phyloP scores from a whole-genome alignment of 176 grass and related monocot genomes.

The Juncus inflexus region DNA sequence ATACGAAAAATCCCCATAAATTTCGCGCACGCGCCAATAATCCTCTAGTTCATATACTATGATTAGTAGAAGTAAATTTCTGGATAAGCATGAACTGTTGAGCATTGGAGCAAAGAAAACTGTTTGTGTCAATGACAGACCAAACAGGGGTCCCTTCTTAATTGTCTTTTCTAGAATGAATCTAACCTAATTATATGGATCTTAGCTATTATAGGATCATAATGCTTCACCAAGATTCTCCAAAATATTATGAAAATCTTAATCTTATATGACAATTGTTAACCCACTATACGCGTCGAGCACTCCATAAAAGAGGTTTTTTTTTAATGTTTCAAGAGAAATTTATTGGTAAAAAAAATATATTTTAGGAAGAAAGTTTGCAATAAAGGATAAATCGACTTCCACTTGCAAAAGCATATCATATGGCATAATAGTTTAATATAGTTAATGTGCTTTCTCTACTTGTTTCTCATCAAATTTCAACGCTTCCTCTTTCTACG shows the following conservation, averaged over 20 bases:
- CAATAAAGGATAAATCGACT: slow-evolving; percentile 13
- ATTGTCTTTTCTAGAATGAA: too few species aligned
- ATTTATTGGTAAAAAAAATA: too few species aligned
- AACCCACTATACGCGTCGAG: too few species aligned
- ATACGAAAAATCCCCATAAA: too few species aligned
- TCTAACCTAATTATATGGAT: too few species aligned
- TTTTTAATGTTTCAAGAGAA: too few species aligned
- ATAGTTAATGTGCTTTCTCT: not conserved
- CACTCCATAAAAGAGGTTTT: too few species aligned
- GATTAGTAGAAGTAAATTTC: slow-evolving; percentile 25
- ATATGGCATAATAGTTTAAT: slow-evolving; percentile 7
- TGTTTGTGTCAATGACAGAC: not conserved
- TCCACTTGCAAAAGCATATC: slow-evolving; percentile 10
- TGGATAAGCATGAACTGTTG: slow-evolving; percentile 54
- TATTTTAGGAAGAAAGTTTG: slow-evolving; percentile 15
- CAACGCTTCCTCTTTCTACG: slow-evolving; percentile 20
- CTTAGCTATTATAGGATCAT: too few species aligned
- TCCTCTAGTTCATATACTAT: slow-evolving; percentile 6
- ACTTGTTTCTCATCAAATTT: not conserved
- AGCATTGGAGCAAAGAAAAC: slow-evolving; percentile 16
- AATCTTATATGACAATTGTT: too few species aligned
- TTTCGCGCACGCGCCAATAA: too few species aligned
- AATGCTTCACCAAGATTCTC: too few species aligned
- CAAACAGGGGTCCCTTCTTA: not conserved
- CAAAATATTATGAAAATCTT: too few species aligned